Conservation (phyloP, 192 early-diverging fungal genomes). For the Mortierella antarctica region DNA sequence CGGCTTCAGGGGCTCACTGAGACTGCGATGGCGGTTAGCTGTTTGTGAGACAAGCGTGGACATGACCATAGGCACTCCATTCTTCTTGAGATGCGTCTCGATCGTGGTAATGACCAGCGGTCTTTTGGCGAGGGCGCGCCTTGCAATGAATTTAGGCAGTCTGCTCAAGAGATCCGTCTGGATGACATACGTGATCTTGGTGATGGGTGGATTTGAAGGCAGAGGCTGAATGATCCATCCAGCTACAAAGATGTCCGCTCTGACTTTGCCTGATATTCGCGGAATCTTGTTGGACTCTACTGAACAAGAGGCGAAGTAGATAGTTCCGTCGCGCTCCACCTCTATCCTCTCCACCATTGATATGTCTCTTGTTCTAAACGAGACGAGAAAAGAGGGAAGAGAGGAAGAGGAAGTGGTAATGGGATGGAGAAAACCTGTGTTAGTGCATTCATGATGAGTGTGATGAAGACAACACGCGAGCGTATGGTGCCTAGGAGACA, state of each 20-base stretch:
- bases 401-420: background rate
- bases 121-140: conserved; percentile 60
- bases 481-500: background rate
- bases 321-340: conserved; percentile 57
- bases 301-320: conserved; percentile 61
- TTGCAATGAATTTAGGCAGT: conserved; percentile 67
- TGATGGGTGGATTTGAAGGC: conserved; percentile 55
- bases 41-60: conserved; percentile 41
- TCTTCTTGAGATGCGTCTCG: conserved; percentile 64
- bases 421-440: background rate
- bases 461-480: background rate
- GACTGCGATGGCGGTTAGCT: conserved; percentile 41
- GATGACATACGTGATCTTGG: conserved; percentile 65
- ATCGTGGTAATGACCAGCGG: conserved; percentile 63
- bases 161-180: conserved; percentile 64
- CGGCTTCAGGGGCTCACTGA: conserved; percentile 41
- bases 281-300: conserved; percentile 62
- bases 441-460: background rate
- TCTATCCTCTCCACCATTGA: conserved; percentile 59
- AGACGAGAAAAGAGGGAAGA: too few relatives aligned
- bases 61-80: conserved; percentile 53
- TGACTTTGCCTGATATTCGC: conserved; percentile 52
- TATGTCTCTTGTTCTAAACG: conserved; percentile 39
- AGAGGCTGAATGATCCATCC: conserved; percentile 70
- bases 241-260: conserved; percentile 58